These are phyloP conservation scores for Colletotrichum siamense DNA, from an alignment of 2,329 filamentous ascomycete genomes.

Conservation along the genomic window DNA sequence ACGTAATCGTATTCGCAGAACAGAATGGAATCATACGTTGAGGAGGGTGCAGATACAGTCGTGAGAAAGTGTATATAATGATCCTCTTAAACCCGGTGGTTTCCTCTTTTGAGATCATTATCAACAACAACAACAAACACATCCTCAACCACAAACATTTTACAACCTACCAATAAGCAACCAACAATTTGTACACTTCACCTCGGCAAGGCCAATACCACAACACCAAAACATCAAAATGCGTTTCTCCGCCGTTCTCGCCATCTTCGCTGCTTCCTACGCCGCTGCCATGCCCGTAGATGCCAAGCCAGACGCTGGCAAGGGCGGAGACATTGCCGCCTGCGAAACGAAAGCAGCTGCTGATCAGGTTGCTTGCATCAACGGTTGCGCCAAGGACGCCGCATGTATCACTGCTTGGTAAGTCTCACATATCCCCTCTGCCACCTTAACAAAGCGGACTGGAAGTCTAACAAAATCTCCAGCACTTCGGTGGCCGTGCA, in stretches of 20 bases:
- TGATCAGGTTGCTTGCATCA: background rate
- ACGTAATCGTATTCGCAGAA: constrained; percentile 7
- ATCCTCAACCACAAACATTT: background rate
- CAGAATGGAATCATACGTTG: background rate
- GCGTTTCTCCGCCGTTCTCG: constrained; percentile 31
- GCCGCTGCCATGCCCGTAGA: background rate
- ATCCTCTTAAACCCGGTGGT: background rate
- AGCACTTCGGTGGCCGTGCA: background rate
- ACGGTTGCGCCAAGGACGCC: background rate
- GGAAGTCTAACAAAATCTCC: background rate
- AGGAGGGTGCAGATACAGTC: background rate
- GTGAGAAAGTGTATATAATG: background rate
- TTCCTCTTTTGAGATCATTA: rapidly evolving
- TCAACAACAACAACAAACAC: background rate
- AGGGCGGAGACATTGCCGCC: background rate
- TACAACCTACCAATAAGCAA: rapidly evolving
- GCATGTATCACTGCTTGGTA: background rate
- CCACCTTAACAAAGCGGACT: background rate
- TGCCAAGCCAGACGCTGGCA: background rate
- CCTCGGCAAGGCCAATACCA: background rate
- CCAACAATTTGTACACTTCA: rapidly evolving
- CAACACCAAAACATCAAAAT: constrained; percentile 25
- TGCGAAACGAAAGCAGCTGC: background rate
- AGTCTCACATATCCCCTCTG: background rate
- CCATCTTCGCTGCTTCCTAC: background rate